These are phyloP conservation scores for Phytophthora chlamydospora DNA, from an alignment of 352 stramenopile species.

Conservation along the genomic window DNA sequence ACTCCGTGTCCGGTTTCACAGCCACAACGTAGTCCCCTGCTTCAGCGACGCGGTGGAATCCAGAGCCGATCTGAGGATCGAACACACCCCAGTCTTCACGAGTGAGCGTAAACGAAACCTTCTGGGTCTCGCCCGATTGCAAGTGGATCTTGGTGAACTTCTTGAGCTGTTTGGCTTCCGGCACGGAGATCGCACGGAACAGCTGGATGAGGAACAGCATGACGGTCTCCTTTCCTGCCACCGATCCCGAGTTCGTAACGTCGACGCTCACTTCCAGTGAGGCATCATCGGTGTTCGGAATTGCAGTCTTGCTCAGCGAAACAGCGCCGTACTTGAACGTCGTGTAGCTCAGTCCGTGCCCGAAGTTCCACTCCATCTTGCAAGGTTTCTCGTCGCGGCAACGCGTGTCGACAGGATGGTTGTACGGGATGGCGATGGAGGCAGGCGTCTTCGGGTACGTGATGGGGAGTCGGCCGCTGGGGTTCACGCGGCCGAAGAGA, in stretches of 20 bases:
- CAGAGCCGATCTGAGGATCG: conserved; percentile 57
- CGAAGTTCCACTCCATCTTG: conserved; percentile 70
- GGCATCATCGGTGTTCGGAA: conserved; percentile 25
- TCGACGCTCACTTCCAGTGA: conserved; percentile 53
- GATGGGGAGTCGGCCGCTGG: conserved; percentile 83
- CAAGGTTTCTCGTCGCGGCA: conserved; percentile 54
- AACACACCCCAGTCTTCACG: conserved; percentile 64
- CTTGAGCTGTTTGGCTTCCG: conserved; percentile 82
- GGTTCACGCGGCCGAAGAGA: conserved; percentile 78
- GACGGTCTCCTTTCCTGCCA: conserved; percentile 74
- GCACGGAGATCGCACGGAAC: conserved; percentile 61
- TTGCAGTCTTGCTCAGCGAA: conserved; percentile 42
- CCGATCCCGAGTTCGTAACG: conserved; percentile 71
- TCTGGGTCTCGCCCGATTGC: conserved; percentile 42
- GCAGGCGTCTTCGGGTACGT: conserved; percentile 79
- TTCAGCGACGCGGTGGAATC: conserved; percentile 65
- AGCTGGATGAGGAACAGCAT: conserved; percentile 83
- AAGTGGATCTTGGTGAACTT: conserved; percentile 82
- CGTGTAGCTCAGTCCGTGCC: conserved; percentile 71
- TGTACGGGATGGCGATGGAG: conserved; percentile 74
- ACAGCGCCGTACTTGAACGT: conserved; percentile 59
- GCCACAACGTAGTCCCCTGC: conserved; percentile 68
- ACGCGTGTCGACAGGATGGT: conserved; percentile 55
- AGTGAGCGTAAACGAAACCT: conserved; percentile 51
- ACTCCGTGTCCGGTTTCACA: conserved; percentile 75